Base-by-base conservation (phyloP, 257 asterid genomes). In the Rubia yunnanensis region DNA sequence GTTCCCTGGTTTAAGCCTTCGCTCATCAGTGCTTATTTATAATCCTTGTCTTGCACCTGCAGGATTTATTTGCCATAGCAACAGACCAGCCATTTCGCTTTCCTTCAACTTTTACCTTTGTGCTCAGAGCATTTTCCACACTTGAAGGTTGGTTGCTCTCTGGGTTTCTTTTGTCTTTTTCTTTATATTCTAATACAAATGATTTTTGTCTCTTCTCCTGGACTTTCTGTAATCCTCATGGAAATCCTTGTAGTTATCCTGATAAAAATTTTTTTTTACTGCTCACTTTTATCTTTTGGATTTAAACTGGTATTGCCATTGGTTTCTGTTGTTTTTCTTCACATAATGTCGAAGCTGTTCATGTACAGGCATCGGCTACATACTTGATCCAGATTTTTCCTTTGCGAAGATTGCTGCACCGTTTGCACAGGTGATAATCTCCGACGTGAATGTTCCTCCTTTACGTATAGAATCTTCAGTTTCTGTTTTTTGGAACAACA, bases 1-100 rank as follows among this genome's bases (percentile, higher is more conserved):
- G 2, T 22, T 24, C 34, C 62, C 24, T 18, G 64, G 22, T 26
- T 38, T 2, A 39, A 36, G 8, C 15, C 7, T 54, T 46, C 18
- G 60, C 31, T 67, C 30, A 14, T 18, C 13, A 22, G 34, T 52
- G 10, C 27, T 66, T 53, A 31, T 30, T 66, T 53, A 31, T 30
- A 66, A 34, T 24, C 38, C 11, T 22, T 52, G 22, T 7, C 60
- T 66, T 66, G n/a, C 31, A 31, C 62, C 64, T 79, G 85, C 95
- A 92, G 98, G 99, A 92, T 81, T 86, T 92, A 75, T 92, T 92
- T 81, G 96, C 99, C 66, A 92, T 92, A 73, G 99, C 99, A 57
- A 81, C 92, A 6, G 99, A 92, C 81, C 99, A 92, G 78, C 97
- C 99, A 32, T 92, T 92, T 80, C 86, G 99, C 5, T 89, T 92